phyloP scores from a whole-genome alignment of 2,329 filamentous ascomycete genomes.

The Herpotrichia juniperi region DNA sequence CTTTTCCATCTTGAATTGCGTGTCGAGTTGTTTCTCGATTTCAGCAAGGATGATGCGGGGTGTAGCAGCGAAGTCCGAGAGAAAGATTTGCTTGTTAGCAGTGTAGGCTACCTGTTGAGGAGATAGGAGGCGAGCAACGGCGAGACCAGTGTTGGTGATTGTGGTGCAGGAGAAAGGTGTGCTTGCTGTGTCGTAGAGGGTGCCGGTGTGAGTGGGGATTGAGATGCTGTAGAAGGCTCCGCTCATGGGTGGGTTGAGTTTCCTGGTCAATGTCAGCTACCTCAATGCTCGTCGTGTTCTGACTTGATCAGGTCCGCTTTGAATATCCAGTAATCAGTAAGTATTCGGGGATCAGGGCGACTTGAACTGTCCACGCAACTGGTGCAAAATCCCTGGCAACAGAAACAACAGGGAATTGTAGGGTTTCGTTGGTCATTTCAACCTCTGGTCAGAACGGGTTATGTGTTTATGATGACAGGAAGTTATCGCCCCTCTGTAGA shows the following conservation, averaged over 20 bases:
- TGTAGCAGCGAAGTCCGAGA: slow-evolving; percentile 25
- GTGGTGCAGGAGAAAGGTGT: slow-evolving; percentile 24
- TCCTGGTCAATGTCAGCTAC: no score
- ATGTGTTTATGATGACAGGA: no score
- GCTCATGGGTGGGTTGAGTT: slow-evolving; percentile 19
- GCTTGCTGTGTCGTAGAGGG: slow-evolving; percentile 25
- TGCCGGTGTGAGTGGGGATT: slow-evolving; percentile 21
- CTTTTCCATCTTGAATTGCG: slow-evolving; percentile 18
- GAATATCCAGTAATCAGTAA: no score
- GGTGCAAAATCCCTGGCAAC: no score
- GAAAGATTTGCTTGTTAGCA: slow-evolving; percentile 29
- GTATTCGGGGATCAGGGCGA: no score
- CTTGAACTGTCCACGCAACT: no score
- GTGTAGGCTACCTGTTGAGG: slow-evolving; percentile 7
- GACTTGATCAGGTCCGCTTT: no score
- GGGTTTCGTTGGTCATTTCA: no score
- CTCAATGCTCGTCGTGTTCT: no score
- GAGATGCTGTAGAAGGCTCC: slow-evolving; percentile 29
- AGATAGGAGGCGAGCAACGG: slow-evolving; percentile 19
- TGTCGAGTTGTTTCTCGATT: slow-evolving; percentile 19
- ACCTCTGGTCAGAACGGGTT: no score
- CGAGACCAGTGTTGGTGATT: slow-evolving; percentile 22
- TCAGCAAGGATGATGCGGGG: slow-evolving; percentile 17
- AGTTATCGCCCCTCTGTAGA: no score
- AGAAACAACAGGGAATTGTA: no score